These are phyloP conservation scores for Torulaspora indica DNA, from an alignment of 805 yeast species.

Conservation along the genomic window DNA sequence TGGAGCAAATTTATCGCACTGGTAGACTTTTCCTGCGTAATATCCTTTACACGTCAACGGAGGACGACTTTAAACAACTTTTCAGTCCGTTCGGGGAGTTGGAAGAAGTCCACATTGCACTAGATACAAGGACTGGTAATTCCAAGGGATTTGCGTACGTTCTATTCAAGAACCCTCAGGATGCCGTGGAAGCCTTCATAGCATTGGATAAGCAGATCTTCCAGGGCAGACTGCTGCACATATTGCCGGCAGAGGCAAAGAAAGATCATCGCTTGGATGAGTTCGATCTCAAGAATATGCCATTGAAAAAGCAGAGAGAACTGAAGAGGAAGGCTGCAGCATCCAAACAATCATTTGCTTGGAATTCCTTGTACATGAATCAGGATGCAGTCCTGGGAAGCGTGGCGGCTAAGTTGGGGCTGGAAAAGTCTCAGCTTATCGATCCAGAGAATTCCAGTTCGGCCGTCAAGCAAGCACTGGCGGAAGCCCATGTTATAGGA, in stretches of 20 bases:
- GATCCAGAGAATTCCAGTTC: conserved; percentile 83
- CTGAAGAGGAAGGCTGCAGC: conserved; percentile 81
- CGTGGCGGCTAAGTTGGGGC: conserved; percentile 79
- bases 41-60: conserved; percentile 71
- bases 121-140: conserved; percentile 83
- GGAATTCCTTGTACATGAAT: conserved; percentile 92
- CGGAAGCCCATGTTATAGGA: conserved; percentile 93
- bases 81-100: conserved; percentile 66
- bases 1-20: conserved; percentile 53
- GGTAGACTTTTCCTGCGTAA: conserved; percentile 87
- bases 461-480: conserved; percentile 94
- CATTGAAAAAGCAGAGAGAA: conserved; percentile 86
- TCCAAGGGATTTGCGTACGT: conserved; percentile 92
- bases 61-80: conserved; percentile 64
- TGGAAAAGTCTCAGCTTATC: conserved; percentile 74
- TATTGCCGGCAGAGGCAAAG: conserved; percentile 78
- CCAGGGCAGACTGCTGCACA: conserved; percentile 90
- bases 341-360: conserved; percentile 77
- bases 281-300: conserved; percentile 83
- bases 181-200: conserved; percentile 72
- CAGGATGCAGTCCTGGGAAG: conserved; percentile 88
- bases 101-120: conserved; percentile 87
- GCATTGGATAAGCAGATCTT: conserved; percentile 80
- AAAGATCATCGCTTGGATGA: conserved; percentile 83
- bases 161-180: conserved; percentile 58